A percentile compares a stretch with the other conserved stretches of the same genome.
These are phyloP conservation scores for Phylloporus sp. DNA, from an alignment of 768 basidiomycete species.

Conservation along the genomic window DNA sequence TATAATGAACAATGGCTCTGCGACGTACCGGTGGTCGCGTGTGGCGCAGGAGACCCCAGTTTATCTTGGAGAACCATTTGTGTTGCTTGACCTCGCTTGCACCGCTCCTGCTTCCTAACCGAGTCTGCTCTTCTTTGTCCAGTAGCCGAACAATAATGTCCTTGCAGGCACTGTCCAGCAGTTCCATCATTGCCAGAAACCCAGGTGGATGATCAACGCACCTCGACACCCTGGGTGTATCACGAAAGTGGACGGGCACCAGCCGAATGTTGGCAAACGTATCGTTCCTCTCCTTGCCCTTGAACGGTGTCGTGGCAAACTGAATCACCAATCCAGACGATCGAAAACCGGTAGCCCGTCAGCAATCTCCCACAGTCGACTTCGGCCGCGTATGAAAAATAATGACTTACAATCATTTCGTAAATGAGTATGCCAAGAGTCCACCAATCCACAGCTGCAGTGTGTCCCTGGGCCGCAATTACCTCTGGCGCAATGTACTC, in stretches of 20 bases:
- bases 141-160: conserved; percentile 83
- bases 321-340: conserved; percentile 33
- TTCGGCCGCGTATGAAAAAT: conserved; percentile 19
- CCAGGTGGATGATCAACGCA: conserved; percentile 35
- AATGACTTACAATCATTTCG: conserved; percentile 89
- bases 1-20: not conserved
- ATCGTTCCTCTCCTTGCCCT: conserved; percentile 89
- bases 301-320: conserved; percentile 99
- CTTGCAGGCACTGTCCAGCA: conserved; percentile 66
- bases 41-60: conserved; percentile 94
- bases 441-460: conserved; percentile 99
- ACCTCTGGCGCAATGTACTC: conserved; percentile 99
- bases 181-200: conserved; percentile 9
- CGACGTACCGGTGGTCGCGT: conserved; percentile 83
- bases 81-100: conserved; percentile 99
- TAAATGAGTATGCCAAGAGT: conserved; percentile 97
- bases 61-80: conserved; percentile 95
- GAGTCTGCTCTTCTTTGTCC: conserved; percentile 86
- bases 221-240: conserved; percentile 74
- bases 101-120: conserved; percentile 88
- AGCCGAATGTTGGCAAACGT: conserved; percentile 96
- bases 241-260: conserved; percentile 82
- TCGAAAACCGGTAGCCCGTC: conserved; percentile 34
- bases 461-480: conserved; percentile 93
- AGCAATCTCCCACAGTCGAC: conserved; percentile 24